Conservation (phyloP, 306 rosid genomes). For the Crotalaria pallida region DNA sequence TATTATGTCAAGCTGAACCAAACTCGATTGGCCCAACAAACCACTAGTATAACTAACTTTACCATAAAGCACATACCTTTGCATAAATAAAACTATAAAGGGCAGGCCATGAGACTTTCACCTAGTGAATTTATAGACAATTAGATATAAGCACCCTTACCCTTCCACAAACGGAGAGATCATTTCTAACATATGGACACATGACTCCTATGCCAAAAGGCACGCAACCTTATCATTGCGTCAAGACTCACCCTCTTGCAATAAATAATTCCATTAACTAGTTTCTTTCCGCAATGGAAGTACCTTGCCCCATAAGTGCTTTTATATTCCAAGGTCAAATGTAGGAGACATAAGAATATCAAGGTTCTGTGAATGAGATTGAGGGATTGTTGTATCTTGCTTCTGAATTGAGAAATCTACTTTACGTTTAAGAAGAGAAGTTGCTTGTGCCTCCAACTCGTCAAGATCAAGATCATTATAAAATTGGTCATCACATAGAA, state of each 20-base stretch:
- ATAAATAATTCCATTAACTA: neutral
- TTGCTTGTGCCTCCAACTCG: conserved; percentile 77
- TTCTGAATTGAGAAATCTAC: conserved; percentile 33
- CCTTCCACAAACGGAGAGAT: no score
- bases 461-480: conserved; percentile 69
- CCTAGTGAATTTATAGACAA: no score
- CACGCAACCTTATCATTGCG: no score
- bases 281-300: neutral
- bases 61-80: neutral
- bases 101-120: no score
- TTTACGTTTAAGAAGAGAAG: conserved; percentile 59
- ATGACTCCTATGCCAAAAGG: no score
- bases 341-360: conserved; percentile 48
- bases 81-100: no score
- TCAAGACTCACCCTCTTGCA: no score
- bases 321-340: conserved; percentile 82
- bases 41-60: neutral
- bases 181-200: no score
- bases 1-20: neutral
- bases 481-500: conserved; percentile 59
- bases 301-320: neutral
- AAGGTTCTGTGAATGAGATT: conserved; percentile 22
- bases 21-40: neutral
- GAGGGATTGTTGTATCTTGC: conserved; percentile 26
- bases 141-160: no score